phyloP scores from a whole-genome alignment of 192 early-diverging fungal genomes.

The Funneliformis mosseae region DNA sequence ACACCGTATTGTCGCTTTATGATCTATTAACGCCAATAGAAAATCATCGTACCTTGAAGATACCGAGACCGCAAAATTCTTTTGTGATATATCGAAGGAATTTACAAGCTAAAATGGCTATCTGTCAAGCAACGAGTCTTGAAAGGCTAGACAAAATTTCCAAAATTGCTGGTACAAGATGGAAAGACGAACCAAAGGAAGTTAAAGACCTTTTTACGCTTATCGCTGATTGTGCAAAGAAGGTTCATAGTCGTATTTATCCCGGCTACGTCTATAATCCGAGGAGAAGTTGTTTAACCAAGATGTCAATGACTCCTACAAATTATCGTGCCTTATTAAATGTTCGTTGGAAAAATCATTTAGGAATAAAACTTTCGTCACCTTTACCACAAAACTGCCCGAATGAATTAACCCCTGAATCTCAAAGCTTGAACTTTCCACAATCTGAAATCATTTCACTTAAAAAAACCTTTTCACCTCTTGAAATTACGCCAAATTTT shows the following conservation, averaged over 20 bases:
- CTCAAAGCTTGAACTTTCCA: too few relatives aligned
- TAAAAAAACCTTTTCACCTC: too few relatives aligned
- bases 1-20: neutral
- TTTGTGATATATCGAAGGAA: conserved; percentile 43
- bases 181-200: conserved; percentile 8
- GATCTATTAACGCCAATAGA: neutral
- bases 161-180: neutral
- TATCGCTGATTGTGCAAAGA: neutral
- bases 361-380: too few relatives aligned
- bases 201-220: neutral
- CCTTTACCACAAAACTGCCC: too few relatives aligned
- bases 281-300: neutral
- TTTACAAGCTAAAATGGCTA: conserved; percentile 8
- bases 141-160: neutral
- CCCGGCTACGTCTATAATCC: conserved; percentile 15
- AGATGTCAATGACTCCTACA: neutral
- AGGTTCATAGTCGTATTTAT: neutral
- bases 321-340: neutral
- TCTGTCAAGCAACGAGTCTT: neutral
- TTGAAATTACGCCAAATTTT: too few relatives aligned
- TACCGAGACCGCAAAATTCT: conserved; percentile 40
- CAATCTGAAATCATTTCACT: too few relatives aligned
- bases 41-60: conserved; percentile 7
- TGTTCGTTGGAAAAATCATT: neutral
- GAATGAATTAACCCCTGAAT: too few relatives aligned